These are phyloP conservation scores for Colletotrichum lupini DNA, from an alignment of 2,329 filamentous ascomycete species.

Conservation along the genomic window DNA sequence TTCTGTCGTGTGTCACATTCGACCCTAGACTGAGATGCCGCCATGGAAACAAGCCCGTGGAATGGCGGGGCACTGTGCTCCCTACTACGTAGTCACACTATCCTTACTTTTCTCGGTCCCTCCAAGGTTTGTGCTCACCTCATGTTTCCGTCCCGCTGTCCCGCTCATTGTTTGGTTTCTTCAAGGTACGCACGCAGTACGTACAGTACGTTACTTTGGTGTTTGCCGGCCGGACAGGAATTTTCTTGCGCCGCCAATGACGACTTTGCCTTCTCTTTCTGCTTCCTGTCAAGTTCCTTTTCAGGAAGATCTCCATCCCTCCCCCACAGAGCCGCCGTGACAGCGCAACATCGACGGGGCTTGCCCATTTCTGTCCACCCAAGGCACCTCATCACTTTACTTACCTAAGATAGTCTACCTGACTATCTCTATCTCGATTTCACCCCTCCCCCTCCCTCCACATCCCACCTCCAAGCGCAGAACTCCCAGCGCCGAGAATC, in stretches of 20 bases:
- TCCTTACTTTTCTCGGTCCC: background rate
- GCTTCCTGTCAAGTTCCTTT: background rate
- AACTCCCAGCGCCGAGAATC: background rate
- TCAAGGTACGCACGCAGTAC: background rate
- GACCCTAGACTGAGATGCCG: background rate
- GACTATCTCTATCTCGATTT: background rate
- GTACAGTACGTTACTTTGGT: background rate
- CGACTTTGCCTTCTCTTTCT: background rate
- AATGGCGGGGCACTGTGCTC: slow-evolving; percentile 12
- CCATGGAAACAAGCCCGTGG: slow-evolving; percentile 26
- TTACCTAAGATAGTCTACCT: background rate
- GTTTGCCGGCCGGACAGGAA: background rate
- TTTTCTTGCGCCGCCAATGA: slow-evolving; percentile 28
- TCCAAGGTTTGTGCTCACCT: background rate
- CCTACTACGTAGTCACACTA: background rate
- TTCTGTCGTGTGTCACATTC: slow-evolving; percentile 15
- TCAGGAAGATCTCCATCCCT: background rate
- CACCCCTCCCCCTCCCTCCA: slow-evolving; percentile 1
- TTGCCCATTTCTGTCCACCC: background rate
- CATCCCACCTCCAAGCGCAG: slow-evolving; percentile 7
- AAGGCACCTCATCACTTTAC: background rate
- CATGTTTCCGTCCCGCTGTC: background rate
- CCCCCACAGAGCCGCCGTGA: background rate
- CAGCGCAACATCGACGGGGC: background rate
- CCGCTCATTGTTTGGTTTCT: background rate